Conservation (phyloP, 2,329 filamentous ascomycete genomes). For the Colletotrichum ledebouriae region DNA sequence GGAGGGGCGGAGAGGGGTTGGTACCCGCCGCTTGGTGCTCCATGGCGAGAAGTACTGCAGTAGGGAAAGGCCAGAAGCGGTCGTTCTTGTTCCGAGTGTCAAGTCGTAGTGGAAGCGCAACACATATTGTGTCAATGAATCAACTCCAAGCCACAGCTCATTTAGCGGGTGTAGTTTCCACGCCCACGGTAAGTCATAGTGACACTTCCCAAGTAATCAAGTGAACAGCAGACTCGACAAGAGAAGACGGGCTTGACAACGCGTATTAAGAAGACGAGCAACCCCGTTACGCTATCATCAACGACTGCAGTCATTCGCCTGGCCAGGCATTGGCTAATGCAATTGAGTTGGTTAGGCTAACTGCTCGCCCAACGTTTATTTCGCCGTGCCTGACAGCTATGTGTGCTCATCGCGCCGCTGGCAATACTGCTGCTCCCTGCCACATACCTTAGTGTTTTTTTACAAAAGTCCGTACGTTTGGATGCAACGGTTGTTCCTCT, state of each 20-base stretch:
- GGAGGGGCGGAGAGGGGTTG: conserved; percentile 26
- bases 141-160: too few species aligned
- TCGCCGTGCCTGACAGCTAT: neutral
- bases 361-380: conserved; percentile 3
- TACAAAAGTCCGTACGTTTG: neutral
- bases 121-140: conserved; percentile 1
- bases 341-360: neutral
- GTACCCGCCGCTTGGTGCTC: conserved; percentile 28
- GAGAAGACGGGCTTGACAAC: too few species aligned
- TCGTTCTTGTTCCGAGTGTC: neutral
- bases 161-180: neutral
- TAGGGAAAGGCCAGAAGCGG: conserved; percentile 7
- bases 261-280: neutral
- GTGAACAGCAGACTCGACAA: too few species aligned
- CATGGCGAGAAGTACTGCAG: conserved; percentile 29
- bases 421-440: too few species aligned
- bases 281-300: conserved; percentile 11
- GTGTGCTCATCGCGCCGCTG: too few species aligned
- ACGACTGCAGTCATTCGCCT: conserved; percentile 7
- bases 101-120: conserved; percentile 1
- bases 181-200: neutral
- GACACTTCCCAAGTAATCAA: too few species aligned
- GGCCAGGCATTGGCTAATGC: neutral
- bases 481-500: conserved; percentile 9
- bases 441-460: too few species aligned